phyloP scores from a whole-genome alignment of 371 early-diverging fungal species.

The Actinomortierella ambigua region DNA sequence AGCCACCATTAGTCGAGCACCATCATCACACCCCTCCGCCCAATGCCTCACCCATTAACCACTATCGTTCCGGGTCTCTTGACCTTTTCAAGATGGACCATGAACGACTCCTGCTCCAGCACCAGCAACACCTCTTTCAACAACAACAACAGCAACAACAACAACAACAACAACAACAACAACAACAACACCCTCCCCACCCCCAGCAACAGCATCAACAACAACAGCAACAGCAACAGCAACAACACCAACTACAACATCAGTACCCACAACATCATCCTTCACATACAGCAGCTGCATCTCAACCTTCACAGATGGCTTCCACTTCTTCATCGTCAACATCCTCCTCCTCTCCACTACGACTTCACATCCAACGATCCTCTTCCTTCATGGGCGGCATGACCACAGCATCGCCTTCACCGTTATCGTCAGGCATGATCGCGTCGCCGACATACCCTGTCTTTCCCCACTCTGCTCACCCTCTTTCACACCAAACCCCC shows the following conservation, averaged over 20 bases:
- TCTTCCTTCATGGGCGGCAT: no score
- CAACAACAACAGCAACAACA: neutral
- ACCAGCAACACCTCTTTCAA: neutral
- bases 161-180: slow-evolving; percentile 5
- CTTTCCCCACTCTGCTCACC: no score
- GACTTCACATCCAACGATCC: no score
- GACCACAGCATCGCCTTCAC: no score
- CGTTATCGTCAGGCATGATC: no score
- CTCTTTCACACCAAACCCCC: no score
- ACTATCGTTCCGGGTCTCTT: slow-evolving; percentile 2
- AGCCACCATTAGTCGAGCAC: slow-evolving; percentile 33
- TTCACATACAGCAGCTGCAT: neutral
- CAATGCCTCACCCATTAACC: slow-evolving; percentile 28
- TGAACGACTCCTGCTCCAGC: neutral
- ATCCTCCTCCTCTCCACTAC: no score
- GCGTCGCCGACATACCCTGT: no score
- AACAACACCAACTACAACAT: slow-evolving; percentile 9
- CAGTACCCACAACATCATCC: neutral
- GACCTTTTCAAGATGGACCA: slow-evolving; percentile 2
- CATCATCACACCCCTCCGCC: slow-evolving; percentile 44
- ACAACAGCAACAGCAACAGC: slow-evolving; percentile 9
- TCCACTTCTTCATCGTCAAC: no score
- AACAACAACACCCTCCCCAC: slow-evolving; percentile 9
- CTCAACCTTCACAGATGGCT: no score
- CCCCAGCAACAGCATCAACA: slow-evolving; percentile 5